These are phyloP conservation scores for Chaetomium sp. DNA, from an alignment of 2,329 filamentous ascomycete genomes.

Conservation along the genomic window DNA sequence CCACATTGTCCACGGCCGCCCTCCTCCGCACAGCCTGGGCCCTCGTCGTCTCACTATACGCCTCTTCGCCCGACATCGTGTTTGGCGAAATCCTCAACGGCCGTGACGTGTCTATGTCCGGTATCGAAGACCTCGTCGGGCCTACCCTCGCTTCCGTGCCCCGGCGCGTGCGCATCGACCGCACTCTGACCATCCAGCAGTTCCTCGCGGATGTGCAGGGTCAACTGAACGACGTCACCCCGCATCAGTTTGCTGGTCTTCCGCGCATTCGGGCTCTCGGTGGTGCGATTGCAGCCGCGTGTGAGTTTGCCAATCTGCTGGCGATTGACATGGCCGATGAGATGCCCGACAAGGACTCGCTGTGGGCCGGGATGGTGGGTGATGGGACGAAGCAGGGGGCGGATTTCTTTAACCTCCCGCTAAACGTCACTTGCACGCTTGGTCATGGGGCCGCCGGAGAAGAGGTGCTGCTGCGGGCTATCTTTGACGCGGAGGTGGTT, in stretches of 20 bases:
- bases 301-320: slow-evolving; percentile 21
- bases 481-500: slow-evolving; percentile 18
- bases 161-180: slow-evolving; percentile 13
- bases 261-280: slow-evolving; percentile 18
- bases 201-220: slow-evolving; percentile 13
- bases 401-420: slow-evolving; percentile 23
- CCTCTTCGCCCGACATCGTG: slow-evolving; percentile 16
- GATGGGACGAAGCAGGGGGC: slow-evolving; percentile 17
- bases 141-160: slow-evolving; percentile 22
- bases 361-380: slow-evolving; percentile 19
- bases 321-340: slow-evolving; percentile 18
- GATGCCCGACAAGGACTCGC: slow-evolving; percentile 4
- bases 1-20: slow-evolving; percentile 10
- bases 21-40: slow-evolving; percentile 22
- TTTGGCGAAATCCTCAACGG: slow-evolving; percentile 23
- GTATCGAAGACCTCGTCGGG: slow-evolving; percentile 20
- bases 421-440: slow-evolving; percentile 22
- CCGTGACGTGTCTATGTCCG: slow-evolving; percentile 17
- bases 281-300: slow-evolving; percentile 9
- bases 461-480: slow-evolving; percentile 15
- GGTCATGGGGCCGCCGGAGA: not conserved
- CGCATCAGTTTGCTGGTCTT: slow-evolving; percentile 20
- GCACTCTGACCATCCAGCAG: slow-evolving; percentile 3
- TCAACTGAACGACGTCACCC: slow-evolving; percentile 16
- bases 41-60: slow-evolving; percentile 17